These are phyloP conservation scores for Neurospora sp. DNA, from an alignment of 495 filamentous ascomycete species.

Conservation along the genomic window DNA sequence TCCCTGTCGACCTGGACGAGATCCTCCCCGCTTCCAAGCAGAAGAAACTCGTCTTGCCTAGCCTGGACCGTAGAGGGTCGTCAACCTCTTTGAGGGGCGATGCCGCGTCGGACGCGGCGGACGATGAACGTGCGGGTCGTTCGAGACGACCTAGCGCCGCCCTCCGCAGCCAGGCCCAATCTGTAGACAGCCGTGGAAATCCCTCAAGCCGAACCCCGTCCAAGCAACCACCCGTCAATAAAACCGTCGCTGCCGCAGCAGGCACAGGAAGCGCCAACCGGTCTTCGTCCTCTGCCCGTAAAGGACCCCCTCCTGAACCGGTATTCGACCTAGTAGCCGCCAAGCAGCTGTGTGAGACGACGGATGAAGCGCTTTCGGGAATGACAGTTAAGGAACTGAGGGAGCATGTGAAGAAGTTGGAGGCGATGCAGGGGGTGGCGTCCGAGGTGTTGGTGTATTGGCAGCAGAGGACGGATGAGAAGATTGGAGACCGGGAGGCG, in stretches of 20 bases:
- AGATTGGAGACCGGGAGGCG: slow-evolving; percentile 82
- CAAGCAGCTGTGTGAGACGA: slow-evolving; percentile 69
- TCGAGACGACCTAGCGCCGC: slow-evolving; percentile 36
- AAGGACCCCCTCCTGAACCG: slow-evolving; percentile 57
- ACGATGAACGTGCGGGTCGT: background rate
- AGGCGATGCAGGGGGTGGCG: slow-evolving; percentile 56
- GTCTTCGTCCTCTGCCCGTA: slow-evolving; percentile 9
- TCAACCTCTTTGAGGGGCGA: background rate
- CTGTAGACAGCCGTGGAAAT: slow-evolving; percentile 43
- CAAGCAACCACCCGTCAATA: slow-evolving; percentile 2
- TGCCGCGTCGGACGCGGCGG: no score
- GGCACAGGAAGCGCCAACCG: slow-evolving; percentile 27
- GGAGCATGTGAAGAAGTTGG: slow-evolving; percentile 60
- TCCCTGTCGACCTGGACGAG: slow-evolving; percentile 94
- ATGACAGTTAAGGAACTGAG: slow-evolving; percentile 68
- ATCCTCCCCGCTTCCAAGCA: slow-evolving; percentile 94
- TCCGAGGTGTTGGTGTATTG: slow-evolving; percentile 79
- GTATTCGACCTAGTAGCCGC: slow-evolving; percentile 71
- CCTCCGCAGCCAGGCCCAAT: slow-evolving; percentile 41
- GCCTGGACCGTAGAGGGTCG: slow-evolving; percentile 51
- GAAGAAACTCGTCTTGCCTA: slow-evolving; percentile 92
- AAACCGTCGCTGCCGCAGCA: background rate
- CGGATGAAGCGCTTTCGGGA: slow-evolving; percentile 65
- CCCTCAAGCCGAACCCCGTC: slow-evolving; percentile 10
- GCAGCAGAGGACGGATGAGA: slow-evolving; percentile 73